Conservation (phyloP, 768 basidiomycete species). For the Leccinum broughii region DNA sequence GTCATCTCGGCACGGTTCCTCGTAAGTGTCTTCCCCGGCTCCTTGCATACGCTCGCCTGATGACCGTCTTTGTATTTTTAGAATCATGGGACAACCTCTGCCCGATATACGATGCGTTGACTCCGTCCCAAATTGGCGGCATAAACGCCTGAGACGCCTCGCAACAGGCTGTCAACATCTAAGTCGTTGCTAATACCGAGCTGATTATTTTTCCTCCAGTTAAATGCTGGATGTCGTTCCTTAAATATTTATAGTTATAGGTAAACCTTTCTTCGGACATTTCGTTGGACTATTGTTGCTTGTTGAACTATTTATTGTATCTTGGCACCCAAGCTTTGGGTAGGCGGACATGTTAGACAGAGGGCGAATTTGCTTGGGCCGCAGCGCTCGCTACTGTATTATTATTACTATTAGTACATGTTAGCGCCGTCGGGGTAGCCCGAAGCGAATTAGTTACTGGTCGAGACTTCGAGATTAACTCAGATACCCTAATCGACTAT, state of each 20-base stretch:
- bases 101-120: conserved; percentile 23
- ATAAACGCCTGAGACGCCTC: conserved; percentile 13
- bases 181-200: conserved; percentile 17
- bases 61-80: conserved; percentile 11
- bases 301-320: background rate
- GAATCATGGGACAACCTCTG: conserved; percentile 29
- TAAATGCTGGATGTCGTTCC: background rate
- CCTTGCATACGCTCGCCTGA: background rate
- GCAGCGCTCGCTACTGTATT: background rate
- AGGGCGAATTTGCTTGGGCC: background rate
- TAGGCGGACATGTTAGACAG: background rate
- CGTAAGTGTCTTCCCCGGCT: conserved; percentile 8
- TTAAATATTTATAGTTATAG: background rate
- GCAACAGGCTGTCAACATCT: conserved; percentile 24
- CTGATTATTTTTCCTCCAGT: conserved; percentile 2
- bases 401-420: background rate
- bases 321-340: background rate
- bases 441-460: background rate
- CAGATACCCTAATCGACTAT: background rate
- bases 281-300: background rate
- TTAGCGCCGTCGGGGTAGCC: background rate
- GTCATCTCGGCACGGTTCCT: conserved; percentile 18
- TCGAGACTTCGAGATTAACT: background rate
- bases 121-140: conserved; percentile 23
- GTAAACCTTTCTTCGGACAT: background rate